Base-by-base conservation (phyloP, 148 eudicot species). In the Rhododendron ovatum region DNA sequence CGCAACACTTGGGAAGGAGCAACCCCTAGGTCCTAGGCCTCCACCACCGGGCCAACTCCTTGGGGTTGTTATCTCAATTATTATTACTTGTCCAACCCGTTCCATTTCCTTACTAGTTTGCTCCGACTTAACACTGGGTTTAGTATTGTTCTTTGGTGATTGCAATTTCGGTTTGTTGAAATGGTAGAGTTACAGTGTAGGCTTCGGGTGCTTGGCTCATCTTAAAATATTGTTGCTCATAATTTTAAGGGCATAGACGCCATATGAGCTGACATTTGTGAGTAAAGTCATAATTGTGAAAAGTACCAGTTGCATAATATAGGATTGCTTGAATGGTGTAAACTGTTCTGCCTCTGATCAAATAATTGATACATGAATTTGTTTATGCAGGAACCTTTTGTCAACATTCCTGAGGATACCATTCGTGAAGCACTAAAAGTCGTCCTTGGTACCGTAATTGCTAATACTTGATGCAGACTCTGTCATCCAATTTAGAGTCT, bases 391-490 rank as follows among this genome's bases (percentile, higher is more conserved):
- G 99, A 96, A 87, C 97, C 98, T 43, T 96, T 94, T 83, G 97
- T 95, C 13, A 95, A 89, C 89, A 96, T 96, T 48, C 99, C 99
- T 2, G 93, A 96, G 78, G 97, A 89, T 80, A 87, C 88, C 75
- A 96, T 96, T 82, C 93, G 93, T 37, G 92, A 92, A 89, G 99
- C 99, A 26, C 87, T 96, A 76, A 90, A 88, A 89, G 95, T 95
- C 28, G 83, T 94, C 82, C 89, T 95, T 69, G 99, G 99, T 95
- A 90, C 59, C 15, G 57, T 26, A 3, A 24, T 75, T 26, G 17
- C 43, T 50, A 28, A 67, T 45, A 12, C 57, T 71, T 78, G 37
- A 74, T 78, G 47, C 80, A 75, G 55, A 7, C 73, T n/a, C 75
- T 12, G 48, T 41, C 24, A 37, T 41, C 45, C 48, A 26, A 43